Percentiles rank a stretch among this genome's conserved stretches.
Evolutionary conservation across 768 basidiomycete genomes (phyloP).

Genomic region (Tremella fuciformis): DNA sequence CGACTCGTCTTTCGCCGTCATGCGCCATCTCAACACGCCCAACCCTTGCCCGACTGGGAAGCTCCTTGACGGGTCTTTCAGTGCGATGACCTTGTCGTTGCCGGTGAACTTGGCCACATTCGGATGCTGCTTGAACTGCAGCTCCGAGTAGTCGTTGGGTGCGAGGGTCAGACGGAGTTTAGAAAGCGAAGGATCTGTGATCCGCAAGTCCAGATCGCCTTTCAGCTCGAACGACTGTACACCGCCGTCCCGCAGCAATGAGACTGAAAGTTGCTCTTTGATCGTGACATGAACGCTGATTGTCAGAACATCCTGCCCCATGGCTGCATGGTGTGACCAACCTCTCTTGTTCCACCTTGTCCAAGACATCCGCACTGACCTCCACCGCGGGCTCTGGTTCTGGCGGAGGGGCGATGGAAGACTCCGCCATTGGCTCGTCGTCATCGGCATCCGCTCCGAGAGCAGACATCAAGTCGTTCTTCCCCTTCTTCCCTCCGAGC

Average conservation of each 20-base stretch:
- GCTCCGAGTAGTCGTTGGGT: conserved; percentile 57
- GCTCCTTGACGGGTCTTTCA: conserved; percentile 75
- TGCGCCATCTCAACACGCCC: conserved; percentile 88
- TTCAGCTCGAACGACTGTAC: conserved; percentile 84
- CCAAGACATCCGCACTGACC: conserved; percentile 57
- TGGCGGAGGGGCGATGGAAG: conserved; percentile 13
- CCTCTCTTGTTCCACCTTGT: conserved; percentile 74
- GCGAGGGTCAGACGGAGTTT: conserved; percentile 67
- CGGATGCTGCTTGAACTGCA: conserved; percentile 97
- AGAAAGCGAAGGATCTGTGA: conserved; percentile 70
- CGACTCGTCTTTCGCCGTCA: conserved; percentile 84
- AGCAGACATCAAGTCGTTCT: conserved; percentile 82
- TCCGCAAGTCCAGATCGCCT: conserved; percentile 88
- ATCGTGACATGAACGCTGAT: conserved; percentile 78
- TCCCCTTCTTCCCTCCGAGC: conserved; percentile 85
- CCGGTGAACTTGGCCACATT: conserved; percentile 78
- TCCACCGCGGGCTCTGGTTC: conserved; percentile 55
- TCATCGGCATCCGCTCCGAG: conserved; percentile 66
- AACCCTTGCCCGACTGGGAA: conserved; percentile 84
- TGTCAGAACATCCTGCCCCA: conserved; percentile 9
- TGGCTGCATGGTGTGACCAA: too few species aligned
- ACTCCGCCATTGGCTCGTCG: conserved; percentile 35
- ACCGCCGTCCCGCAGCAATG: conserved; percentile 85
- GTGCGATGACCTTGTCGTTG: conserved; percentile 65
- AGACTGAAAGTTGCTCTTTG: conserved; percentile 76